Evolutionary conservation across 768 basidiomycete species (phyloP).

Genomic region (Leucocoprinus birnbaumii): DNA sequence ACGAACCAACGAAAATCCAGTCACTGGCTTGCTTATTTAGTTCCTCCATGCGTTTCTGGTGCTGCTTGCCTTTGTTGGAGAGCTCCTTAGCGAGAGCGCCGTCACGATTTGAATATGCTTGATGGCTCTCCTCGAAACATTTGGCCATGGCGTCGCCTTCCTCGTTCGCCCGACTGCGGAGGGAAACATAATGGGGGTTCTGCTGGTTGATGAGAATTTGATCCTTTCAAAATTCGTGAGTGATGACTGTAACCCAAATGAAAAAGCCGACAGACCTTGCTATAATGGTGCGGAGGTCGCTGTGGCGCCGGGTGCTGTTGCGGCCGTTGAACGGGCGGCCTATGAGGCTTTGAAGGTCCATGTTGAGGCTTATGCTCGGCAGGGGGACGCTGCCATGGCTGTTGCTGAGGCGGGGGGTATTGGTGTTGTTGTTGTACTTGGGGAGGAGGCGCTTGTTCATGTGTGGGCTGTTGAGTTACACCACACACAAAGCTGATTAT

Average conservation of each 20-base stretch:
- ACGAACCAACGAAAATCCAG: constrained; percentile 75
- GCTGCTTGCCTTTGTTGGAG: constrained; percentile 75
- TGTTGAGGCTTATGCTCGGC: neutral
- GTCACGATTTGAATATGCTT: constrained; percentile 71
- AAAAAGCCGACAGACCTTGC: neutral
- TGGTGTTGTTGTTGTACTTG: too few species aligned
- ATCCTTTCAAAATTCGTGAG: constrained; percentile 29
- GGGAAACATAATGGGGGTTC: constrained; percentile 62
- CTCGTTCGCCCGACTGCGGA: constrained; percentile 73
- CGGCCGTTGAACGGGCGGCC: neutral
- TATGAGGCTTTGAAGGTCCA: constrained; percentile 1
- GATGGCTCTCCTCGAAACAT: constrained; percentile 68
- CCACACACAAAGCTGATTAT: constrained; percentile 13
- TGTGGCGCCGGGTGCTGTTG: constrained; percentile 2
- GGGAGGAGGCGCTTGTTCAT: too few species aligned
- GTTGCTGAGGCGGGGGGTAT: constrained; percentile 14
- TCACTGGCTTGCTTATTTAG: constrained; percentile 80
- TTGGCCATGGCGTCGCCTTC: constrained; percentile 80
- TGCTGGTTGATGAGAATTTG: constrained; percentile 63
- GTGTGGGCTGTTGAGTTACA: too few species aligned
- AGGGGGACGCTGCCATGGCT: constrained; percentile 2
- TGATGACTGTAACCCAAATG: neutral
- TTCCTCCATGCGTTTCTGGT: constrained; percentile 73
- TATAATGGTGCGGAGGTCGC: constrained; percentile 1
- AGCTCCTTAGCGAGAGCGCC: constrained; percentile 81